These are phyloP conservation scores for Tillandsia fasciculata DNA, from an alignment of 176 grass and related monocot genomes.

Conservation along the genomic window DNA sequence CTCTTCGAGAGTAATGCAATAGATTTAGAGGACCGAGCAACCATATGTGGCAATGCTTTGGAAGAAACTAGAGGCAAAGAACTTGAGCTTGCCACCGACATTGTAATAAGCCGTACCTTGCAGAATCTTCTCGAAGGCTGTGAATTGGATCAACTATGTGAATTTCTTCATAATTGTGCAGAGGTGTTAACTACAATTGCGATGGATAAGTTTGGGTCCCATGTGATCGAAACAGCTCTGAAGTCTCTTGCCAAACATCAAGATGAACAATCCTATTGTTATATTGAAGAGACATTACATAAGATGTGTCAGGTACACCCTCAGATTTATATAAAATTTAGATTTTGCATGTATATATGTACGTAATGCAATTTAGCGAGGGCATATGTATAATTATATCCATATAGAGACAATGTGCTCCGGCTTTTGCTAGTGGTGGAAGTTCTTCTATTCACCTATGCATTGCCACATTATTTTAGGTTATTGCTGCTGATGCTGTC, in stretches of 20 bases:
- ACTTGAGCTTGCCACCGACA: constrained; percentile 66
- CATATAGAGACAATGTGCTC: too few relatives aligned
- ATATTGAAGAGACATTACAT: constrained; percentile 48
- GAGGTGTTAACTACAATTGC: constrained; percentile 45
- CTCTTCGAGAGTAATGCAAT: constrained; percentile 63
- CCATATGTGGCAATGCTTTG: constrained; percentile 78
- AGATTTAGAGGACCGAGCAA: constrained; percentile 57
- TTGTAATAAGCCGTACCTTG: constrained; percentile 65
- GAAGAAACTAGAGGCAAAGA: constrained; percentile 93
- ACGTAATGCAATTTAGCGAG: too few relatives aligned
- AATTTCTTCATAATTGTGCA: constrained; percentile 53
- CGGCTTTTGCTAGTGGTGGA: too few relatives aligned
- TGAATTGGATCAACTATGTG: constrained; percentile 68
- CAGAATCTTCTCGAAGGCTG: constrained; percentile 67
- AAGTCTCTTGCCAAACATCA: constrained; percentile 60
- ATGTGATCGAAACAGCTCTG: constrained; percentile 70
- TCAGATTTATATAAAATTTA: background rate
- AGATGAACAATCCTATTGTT: constrained; percentile 56
- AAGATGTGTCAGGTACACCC: constrained; percentile 68
- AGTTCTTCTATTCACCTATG: constrained; percentile 13
- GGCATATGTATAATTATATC: too few relatives aligned
- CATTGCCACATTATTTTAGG: constrained; percentile 27
- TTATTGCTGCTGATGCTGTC: constrained; percentile 47
- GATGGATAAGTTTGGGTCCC: constrained; percentile 68
- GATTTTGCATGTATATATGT: too few relatives aligned